These are phyloP conservation scores for Apophysomyces trapeziformis DNA, from an alignment of 371 early-diverging fungal genomes.

Conservation along the genomic window DNA sequence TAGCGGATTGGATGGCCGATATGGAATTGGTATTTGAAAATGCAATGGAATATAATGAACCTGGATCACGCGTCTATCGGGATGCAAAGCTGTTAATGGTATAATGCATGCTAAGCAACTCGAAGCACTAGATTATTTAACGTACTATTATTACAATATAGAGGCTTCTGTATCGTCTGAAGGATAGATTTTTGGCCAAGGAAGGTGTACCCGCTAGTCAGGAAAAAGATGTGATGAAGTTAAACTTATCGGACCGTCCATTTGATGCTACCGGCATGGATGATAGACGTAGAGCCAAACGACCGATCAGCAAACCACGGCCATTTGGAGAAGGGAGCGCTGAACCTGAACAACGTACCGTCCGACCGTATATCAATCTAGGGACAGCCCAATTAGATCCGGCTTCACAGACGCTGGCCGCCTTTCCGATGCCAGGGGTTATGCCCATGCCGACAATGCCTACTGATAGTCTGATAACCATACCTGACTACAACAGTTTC, in stretches of 20 bases:
- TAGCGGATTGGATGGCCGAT: slow-evolving; percentile 71
- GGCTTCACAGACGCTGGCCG: slow-evolving; percentile 1
- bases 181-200: slow-evolving; percentile 39
- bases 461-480: neutral
- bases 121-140: neutral
- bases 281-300: slow-evolving; percentile 36
- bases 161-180: slow-evolving; percentile 49
- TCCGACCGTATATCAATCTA: slow-evolving; percentile 1
- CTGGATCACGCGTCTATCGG: slow-evolving; percentile 70
- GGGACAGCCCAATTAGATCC: neutral
- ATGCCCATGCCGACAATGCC: neutral
- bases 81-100: slow-evolving; percentile 66
- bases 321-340: slow-evolving; percentile 23
- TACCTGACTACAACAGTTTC: slow-evolving; percentile 1
- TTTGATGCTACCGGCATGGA: slow-evolving; percentile 40
- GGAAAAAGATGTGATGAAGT: slow-evolving; percentile 37
- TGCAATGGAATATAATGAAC: slow-evolving; percentile 78
- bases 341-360: slow-evolving; percentile 9
- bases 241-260: slow-evolving; percentile 26
- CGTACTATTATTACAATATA: slow-evolving; percentile 14
- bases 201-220: slow-evolving; percentile 39
- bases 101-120: slow-evolving; percentile 9
- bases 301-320: slow-evolving; percentile 23
- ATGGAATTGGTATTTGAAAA: slow-evolving; percentile 74
- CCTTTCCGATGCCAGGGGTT: neutral